Conservation (phyloP, 495 filamentous ascomycete species). For the Hypoxylon crocopeplum region DNA sequence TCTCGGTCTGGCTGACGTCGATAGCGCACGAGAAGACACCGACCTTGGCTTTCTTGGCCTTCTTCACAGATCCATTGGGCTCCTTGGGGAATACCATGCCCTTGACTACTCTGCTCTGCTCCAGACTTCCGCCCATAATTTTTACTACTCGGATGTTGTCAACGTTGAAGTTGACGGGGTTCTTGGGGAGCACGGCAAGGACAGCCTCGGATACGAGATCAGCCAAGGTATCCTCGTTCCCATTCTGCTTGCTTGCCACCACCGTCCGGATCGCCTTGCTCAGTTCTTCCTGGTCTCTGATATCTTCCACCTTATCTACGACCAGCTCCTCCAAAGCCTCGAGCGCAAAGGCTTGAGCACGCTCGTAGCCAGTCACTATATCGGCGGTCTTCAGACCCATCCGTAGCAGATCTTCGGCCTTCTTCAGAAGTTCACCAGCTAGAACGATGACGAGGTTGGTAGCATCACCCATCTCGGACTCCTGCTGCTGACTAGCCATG, state of each 20-base stretch:
- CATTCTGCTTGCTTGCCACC: conserved; percentile 94
- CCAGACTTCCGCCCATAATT: conserved; percentile 97
- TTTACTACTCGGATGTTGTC: conserved; percentile 99
- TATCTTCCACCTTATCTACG: conserved; percentile 87
- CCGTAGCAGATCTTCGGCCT: conserved; percentile 93
- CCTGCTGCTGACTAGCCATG: conserved; percentile 99
- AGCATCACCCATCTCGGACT: conserved; percentile 98
- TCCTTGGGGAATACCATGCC: conserved; percentile 98
- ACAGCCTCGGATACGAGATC: conserved; percentile 91
- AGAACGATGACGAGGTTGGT: conserved; percentile 97
- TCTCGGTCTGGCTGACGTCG: conserved; percentile 96
- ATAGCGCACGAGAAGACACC: conserved; percentile 96
- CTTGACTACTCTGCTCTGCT: conserved; percentile 92
- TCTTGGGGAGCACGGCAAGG: conserved; percentile 92
- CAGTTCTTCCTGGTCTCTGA: conserved; percentile 78
- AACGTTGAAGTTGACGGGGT: conserved; percentile 98
- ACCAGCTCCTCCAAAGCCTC: conserved; percentile 86
- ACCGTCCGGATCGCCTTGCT: conserved; percentile 96
- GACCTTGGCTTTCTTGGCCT: conserved; percentile 90
- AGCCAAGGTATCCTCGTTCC: conserved; percentile 86
- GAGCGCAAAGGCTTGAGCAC: conserved; percentile 86
- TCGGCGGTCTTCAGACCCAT: conserved; percentile 97
- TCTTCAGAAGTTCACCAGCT: conserved; percentile 94
- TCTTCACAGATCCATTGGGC: conserved; percentile 89
- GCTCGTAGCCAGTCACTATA: conserved; percentile 94